Percentiles rank a stretch among this genome's conserved stretches.
These are phyloP conservation scores for Hanseniaspora pseudoguilliermondii DNA, from an alignment of 805 yeast species.

Conservation along the genomic window DNA sequence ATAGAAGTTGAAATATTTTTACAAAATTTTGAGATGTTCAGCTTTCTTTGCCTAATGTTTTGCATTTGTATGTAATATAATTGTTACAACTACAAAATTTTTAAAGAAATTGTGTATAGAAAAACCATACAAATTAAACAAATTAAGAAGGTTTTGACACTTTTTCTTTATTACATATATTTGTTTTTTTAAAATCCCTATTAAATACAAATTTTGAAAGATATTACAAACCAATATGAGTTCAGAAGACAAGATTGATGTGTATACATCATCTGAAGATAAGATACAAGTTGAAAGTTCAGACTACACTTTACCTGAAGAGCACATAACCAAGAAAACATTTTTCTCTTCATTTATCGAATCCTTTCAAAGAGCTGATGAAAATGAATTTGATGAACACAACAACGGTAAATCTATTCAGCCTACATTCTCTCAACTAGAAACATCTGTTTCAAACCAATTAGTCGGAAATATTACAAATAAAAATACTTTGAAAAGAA, in stretches of 20 bases:
- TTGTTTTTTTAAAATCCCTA: background rate
- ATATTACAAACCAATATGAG: background rate
- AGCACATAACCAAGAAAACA: background rate
- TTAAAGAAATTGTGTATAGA: no score
- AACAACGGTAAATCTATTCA: background rate
- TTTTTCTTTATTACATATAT: background rate
- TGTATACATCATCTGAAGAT: background rate
- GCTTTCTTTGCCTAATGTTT: no score
- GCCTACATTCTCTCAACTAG: constrained; percentile 10
- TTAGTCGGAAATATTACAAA: background rate
- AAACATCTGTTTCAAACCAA: constrained; percentile 7
- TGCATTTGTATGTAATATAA: no score
- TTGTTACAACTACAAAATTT: no score
- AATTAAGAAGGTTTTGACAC: no score
- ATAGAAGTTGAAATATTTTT: no score
- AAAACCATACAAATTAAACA: no score
- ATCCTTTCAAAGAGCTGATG: constrained; percentile 10
- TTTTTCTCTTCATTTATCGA: constrained; percentile 5
- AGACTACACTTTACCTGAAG: background rate
- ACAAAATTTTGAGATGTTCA: no score
- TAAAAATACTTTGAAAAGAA: constrained; percentile 24
- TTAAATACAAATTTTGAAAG: background rate
- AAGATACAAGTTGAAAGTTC: background rate
- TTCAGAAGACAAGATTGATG: background rate
- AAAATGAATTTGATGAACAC: background rate